Percentiles rank a stretch among this genome's conserved stretches.
Evolutionary conservation across 768 basidiomycete genomes (phyloP).

Genomic region (Termitomyces sp.): DNA sequence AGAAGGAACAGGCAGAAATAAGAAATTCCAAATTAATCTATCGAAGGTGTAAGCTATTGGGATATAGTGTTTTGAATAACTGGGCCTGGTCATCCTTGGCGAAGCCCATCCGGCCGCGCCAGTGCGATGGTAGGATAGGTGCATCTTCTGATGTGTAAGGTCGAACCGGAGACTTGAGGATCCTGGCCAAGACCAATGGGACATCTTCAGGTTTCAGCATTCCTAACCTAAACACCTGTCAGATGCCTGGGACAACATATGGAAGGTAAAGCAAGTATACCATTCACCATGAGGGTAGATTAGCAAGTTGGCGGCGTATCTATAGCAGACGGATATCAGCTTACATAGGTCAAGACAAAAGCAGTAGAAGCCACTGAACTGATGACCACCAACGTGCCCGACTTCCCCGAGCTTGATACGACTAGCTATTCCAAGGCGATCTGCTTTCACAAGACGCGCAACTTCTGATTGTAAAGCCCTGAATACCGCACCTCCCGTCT

Average conservation of each 20-base stretch:
- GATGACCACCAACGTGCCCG: conserved; percentile 80
- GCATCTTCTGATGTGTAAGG: conserved; percentile 17
- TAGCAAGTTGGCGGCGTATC: conserved; percentile 65
- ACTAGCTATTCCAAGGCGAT: conserved; percentile 19
- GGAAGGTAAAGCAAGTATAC: conserved; percentile 29
- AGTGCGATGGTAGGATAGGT: conserved; percentile 43
- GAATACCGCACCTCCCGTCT: conserved; percentile 53
- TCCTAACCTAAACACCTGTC: conserved; percentile 46
- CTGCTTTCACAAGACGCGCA: conserved; percentile 23
- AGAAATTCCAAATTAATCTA: background rate
- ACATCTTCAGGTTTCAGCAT: conserved; percentile 52
- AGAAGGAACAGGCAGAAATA: background rate
- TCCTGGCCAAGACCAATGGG: conserved; percentile 41
- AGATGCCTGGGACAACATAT: background rate
- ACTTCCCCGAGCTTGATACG: conserved; percentile 53
- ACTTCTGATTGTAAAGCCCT: conserved; percentile 51
- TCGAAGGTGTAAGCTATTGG: conserved; percentile 14
- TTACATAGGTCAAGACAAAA: background rate
- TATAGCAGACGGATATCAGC: conserved; percentile 16
- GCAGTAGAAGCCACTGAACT: conserved; percentile 27
- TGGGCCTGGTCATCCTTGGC: conserved; percentile 46
- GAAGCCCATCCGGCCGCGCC: conserved; percentile 72
- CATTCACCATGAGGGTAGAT: conserved; percentile 68
- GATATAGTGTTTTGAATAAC: conserved; percentile 19
- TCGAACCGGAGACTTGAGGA: conserved; percentile 25